These are phyloP conservation scores for Dujonia santamariae DNA, from an alignment of 1,139 yeast species.

Conservation along the genomic window DNA sequence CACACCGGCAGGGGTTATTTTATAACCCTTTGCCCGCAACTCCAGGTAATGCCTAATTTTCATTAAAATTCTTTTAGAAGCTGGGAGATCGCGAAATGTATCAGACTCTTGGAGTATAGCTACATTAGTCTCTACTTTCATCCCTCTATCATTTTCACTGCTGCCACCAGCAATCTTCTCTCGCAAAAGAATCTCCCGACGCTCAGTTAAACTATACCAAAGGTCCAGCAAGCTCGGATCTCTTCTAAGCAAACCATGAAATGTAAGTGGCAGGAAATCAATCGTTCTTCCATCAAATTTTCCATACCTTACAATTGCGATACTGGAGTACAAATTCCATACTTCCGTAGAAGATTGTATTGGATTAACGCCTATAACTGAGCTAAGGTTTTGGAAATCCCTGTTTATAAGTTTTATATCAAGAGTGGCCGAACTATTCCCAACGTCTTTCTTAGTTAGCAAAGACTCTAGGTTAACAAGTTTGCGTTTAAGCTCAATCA, in stretches of 20 bases:
- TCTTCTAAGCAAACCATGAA: constrained; percentile 31
- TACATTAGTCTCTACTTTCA: too few species aligned
- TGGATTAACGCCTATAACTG: constrained; percentile 12
- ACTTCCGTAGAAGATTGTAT: constrained; percentile 19
- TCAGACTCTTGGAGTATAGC: too few species aligned
- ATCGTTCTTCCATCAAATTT: too few species aligned
- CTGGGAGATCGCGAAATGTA: too few species aligned
- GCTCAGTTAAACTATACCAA: constrained; percentile 6
- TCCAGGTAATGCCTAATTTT: constrained; percentile 9
- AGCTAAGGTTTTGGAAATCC: neutral
- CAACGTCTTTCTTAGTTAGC: neutral
- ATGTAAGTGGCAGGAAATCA: constrained; percentile 28
- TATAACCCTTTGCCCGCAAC: neutral
- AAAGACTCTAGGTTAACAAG: neutral
- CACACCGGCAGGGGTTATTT: constrained; percentile 7
- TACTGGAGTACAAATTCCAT: constrained; percentile 30
- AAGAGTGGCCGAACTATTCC: neutral
- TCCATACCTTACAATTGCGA: too few species aligned
- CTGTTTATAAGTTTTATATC: neutral
- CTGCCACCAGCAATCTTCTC: too few species aligned
- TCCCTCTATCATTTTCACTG: too few species aligned
- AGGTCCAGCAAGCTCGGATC: constrained; percentile 31
- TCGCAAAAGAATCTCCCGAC: neutral
- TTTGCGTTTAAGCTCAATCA: constrained; percentile 1
- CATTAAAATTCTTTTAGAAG: constrained; percentile 1